Conservation (phyloP, 2,329 filamentous ascomycete species). For the Botryotinia calthae region DNA sequence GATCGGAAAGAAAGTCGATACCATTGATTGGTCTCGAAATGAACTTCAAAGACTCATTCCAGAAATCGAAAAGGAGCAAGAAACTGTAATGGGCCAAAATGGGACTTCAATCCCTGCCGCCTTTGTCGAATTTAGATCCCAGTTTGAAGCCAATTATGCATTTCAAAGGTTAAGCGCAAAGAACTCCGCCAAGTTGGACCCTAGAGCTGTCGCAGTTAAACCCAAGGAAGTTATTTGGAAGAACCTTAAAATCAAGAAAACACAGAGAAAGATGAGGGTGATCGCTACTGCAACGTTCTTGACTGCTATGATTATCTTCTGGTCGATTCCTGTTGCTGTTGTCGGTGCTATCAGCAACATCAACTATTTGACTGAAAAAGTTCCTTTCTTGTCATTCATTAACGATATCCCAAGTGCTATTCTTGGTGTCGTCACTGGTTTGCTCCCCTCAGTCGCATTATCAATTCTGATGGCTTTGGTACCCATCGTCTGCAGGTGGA, state of each 20-base stretch:
- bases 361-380: slow-evolving; percentile 54
- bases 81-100: slow-evolving; percentile 57
- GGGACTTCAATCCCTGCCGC: slow-evolving; percentile 58
- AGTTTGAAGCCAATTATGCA: slow-evolving; percentile 79
- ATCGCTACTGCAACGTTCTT: slow-evolving; percentile 68
- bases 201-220: slow-evolving; percentile 75
- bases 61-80: slow-evolving; percentile 65
- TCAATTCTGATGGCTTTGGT: slow-evolving; percentile 82
- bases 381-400: slow-evolving; percentile 73
- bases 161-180: slow-evolving; percentile 83
- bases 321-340: slow-evolving; percentile 69
- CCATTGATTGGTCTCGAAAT: slow-evolving; percentile 80
- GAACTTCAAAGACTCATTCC: slow-evolving; percentile 75
- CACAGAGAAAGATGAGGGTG: slow-evolving; percentile 71
- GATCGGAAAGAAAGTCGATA: slow-evolving; percentile 87
- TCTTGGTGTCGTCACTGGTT: slow-evolving; percentile 77
- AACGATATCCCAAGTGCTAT: slow-evolving; percentile 64
- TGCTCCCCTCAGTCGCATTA: slow-evolving; percentile 76
- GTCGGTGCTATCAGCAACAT: slow-evolving; percentile 88
- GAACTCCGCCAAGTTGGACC: slow-evolving; percentile 74
- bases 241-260: slow-evolving; percentile 79
- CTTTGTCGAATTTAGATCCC: slow-evolving; percentile 84
- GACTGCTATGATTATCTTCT: slow-evolving; percentile 78
- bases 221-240: slow-evolving; percentile 85
- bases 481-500: slow-evolving; percentile 74